Conservation (phyloP, 352 stramenopile genomes). For the Phytophthora agathidicida region DNA sequence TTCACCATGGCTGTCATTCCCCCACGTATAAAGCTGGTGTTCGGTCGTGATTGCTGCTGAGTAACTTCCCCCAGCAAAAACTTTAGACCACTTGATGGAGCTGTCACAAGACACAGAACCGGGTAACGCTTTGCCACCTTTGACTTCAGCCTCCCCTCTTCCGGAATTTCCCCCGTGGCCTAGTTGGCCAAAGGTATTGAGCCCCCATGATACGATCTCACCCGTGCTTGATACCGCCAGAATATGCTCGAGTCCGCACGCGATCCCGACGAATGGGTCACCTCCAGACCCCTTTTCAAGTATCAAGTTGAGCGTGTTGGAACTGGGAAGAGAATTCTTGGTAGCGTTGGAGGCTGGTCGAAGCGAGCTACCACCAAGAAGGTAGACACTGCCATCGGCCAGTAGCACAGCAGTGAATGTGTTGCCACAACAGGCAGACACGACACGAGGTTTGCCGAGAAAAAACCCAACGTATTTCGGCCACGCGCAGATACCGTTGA, state of each 20-base stretch:
- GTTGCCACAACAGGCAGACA: slow-evolving; percentile 70
- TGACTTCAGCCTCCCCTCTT: slow-evolving; percentile 23
- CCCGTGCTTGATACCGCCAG: slow-evolving; percentile 66
- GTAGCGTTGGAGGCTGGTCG: slow-evolving; percentile 22
- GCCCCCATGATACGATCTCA: slow-evolving; percentile 73
- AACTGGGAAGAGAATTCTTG: slow-evolving; percentile 11
- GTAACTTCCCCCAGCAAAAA: slow-evolving; percentile 70
- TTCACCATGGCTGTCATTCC: slow-evolving; percentile 54
- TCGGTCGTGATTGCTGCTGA: slow-evolving; percentile 51
- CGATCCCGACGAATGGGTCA: slow-evolving; percentile 58
- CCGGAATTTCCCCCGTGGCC: slow-evolving; percentile 47
- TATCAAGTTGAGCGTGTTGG: slow-evolving; percentile 33
- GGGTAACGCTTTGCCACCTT: slow-evolving; percentile 29
- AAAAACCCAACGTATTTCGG: slow-evolving; percentile 79
- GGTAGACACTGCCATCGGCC: slow-evolving; percentile 64
- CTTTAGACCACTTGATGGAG: slow-evolving; percentile 43
- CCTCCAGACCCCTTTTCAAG: slow-evolving; percentile 32
- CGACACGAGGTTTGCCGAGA: slow-evolving; percentile 44
- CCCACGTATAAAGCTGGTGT: slow-evolving; percentile 64
- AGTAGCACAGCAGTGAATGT: slow-evolving; percentile 82
- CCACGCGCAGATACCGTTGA: slow-evolving; percentile 69
- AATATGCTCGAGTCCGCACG: slow-evolving; percentile 70
- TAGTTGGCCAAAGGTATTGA: slow-evolving; percentile 84
- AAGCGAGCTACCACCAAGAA: slow-evolving; percentile 77
- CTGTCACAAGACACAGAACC: slow-evolving; percentile 11